Base-by-base conservation (phyloP, 2,329 filamentous ascomycete species). In the Exophiala xenobiotica region DNA sequence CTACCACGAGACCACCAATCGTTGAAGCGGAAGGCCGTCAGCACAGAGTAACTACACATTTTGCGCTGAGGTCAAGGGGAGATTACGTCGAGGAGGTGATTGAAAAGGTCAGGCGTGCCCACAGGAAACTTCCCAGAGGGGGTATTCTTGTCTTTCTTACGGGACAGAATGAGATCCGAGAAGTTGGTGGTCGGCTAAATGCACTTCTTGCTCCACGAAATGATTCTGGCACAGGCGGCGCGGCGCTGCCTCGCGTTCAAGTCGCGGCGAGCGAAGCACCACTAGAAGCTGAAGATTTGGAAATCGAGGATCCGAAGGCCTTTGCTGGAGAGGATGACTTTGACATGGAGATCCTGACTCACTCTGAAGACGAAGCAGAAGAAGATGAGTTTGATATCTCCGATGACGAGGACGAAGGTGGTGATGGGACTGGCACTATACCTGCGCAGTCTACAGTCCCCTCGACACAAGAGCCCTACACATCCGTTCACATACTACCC, bases 101-200 rank as follows among this genome's bases (percentile, higher is more conserved):
- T 67, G 81, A 80, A 46, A 99, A 97, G 69, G 85, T 99, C 33
- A 86, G 83, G 59, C 83, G 85, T 65, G 93, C 91, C 1, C 93
- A 99, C 68, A 83, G 82, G 56, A 96, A 96, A 67, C 78, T 99
- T 6, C 93, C 93, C 2, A 84, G 87, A 0, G 93, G 93, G 7
- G 90, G 88, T 6, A 93, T 99, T 66, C 79, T 99, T 18, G 90
- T 97, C 0, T 99, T 99, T 64, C 72, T 99, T 46, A 99, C 93
- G 0, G 91, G 93, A 0, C 89, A 96, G 61, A 89, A 90, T 58
- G 95, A 99, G 67, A 99, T 99, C 53, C 77, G 82, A 35, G 81
- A 87, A 41, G 77, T 99, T n/a, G 86, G 85, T 58, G 93, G 90
- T 67, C 81, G 80, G 29, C 72, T 99, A 20, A 90, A 86, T 64